Conservation (phyloP, 1,284 basidiomycete genomes). For the Ganoderma sinense region DNA sequence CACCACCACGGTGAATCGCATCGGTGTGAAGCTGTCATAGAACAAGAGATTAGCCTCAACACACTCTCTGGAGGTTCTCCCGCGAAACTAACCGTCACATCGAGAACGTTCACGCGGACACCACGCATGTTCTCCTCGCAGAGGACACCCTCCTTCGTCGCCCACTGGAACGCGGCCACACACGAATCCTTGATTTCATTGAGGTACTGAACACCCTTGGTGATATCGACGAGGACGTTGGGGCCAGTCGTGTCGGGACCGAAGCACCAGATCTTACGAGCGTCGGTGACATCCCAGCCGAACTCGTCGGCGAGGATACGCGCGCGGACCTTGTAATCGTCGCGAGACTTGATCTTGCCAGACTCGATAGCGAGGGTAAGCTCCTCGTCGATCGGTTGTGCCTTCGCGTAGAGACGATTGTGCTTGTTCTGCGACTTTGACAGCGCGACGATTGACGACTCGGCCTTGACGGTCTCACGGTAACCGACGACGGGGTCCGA, state of each 20-base stretch:
- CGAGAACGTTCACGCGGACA: constrained; percentile 94
- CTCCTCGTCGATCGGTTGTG: constrained; percentile 93
- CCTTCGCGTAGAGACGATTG: constrained; percentile 97
- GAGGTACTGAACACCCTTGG: constrained; percentile 98
- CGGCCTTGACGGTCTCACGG: constrained; percentile 96
- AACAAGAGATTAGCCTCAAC: constrained; percentile 13
- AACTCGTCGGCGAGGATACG: constrained; percentile 96
- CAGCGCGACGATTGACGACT: constrained; percentile 95
- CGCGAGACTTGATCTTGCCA: constrained; percentile 89
- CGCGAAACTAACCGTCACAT: constrained; percentile 81
- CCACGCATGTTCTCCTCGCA: constrained; percentile 99
- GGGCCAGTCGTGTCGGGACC: constrained; percentile 98
- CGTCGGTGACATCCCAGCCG: constrained; percentile 99
- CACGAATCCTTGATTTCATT: constrained; percentile 99
- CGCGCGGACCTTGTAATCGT: constrained; percentile 98
- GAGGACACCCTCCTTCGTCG: constrained; percentile 97
- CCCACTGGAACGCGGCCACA: constrained; percentile 99
- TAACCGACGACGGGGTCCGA: constrained; percentile 99
- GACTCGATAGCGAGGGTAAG: constrained; percentile 92
- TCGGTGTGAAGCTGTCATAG: constrained; percentile 87
- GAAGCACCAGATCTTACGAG: constrained; percentile 99
- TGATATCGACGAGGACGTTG: constrained; percentile 97
- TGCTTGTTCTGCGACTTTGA: constrained; percentile 99
- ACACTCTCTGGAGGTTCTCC: constrained; percentile 10
- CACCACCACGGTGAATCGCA: constrained; percentile 99